Percentiles rank a stretch among this genome's conserved stretches.
Evolutionary conservation across 2,329 filamentous ascomycete species (phyloP).

Genomic region (Alternaria alternata): DNA sequence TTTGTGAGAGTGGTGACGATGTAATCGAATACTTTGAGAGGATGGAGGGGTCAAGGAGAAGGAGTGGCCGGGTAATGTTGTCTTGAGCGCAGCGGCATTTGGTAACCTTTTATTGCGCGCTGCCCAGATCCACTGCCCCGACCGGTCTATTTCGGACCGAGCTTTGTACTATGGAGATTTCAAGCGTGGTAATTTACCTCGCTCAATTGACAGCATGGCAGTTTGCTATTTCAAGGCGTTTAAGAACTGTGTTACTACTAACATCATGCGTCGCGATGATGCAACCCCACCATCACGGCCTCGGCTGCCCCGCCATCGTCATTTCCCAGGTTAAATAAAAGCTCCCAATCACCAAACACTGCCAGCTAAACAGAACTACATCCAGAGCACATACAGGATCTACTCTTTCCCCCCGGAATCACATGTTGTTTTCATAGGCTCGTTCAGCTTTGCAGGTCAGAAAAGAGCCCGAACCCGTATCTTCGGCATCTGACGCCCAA

Average conservation of each 20-base stretch:
- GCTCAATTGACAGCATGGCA: background rate
- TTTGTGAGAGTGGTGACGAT: background rate
- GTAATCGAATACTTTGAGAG: background rate
- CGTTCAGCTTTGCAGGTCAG: background rate
- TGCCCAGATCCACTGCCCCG: constrained; percentile 15
- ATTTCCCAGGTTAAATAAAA: background rate
- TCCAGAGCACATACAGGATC: rapidly evolving
- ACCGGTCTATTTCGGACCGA: constrained; percentile 37
- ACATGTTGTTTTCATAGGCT: background rate
- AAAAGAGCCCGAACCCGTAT: background rate
- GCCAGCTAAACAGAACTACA: background rate
- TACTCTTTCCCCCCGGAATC: rapidly evolving
- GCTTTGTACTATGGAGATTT: background rate
- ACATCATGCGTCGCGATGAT: constrained; percentile 1
- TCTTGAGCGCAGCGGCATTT: constrained; percentile 25
- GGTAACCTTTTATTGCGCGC: constrained; percentile 26
- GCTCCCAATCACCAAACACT: background rate
- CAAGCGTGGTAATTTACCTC: constrained; percentile 22
- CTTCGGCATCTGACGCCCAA: constrained; percentile 14
- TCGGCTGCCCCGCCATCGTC: constrained; percentile 17
- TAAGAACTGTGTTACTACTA: constrained; percentile 18
- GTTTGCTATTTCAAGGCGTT: background rate
- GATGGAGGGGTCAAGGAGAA: constrained; percentile 2
- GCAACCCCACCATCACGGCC: constrained; percentile 12
- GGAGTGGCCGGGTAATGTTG: constrained; percentile 5